Percentiles rank a stretch among this genome's conserved stretches.
These are phyloP conservation scores for Backusella mclennaniae DNA, from an alignment of 192 early-diverging fungal genomes.

Conservation along the genomic window DNA sequence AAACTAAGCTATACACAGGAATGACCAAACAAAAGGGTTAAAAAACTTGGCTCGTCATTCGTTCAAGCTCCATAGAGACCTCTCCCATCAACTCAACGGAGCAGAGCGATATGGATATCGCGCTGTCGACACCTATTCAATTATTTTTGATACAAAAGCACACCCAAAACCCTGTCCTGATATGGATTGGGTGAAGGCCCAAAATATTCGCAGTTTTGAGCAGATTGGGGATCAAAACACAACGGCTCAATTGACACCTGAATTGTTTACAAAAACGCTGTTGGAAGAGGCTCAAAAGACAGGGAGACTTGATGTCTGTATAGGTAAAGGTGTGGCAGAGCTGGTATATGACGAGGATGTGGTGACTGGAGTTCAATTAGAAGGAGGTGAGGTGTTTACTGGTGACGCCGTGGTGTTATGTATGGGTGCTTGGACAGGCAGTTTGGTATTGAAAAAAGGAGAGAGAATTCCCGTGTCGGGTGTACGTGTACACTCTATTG, in stretches of 20 bases:
- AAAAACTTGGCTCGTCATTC: conserved; percentile 28
- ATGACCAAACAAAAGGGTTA: background rate
- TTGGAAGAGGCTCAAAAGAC: conserved; percentile 30
- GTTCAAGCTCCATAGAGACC: conserved; percentile 39
- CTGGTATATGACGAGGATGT: conserved; percentile 3
- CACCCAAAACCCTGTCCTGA: background rate
- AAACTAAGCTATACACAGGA: background rate
- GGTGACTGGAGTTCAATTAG: conserved; percentile 28
- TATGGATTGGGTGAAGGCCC: conserved; percentile 21
- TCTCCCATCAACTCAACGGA: conserved; percentile 31
- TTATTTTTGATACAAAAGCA: conserved; percentile 7
- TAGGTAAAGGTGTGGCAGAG: conserved; percentile 19
- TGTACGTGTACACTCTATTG: conserved; percentile 40
- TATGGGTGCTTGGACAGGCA: conserved; percentile 46
- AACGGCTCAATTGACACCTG: conserved; percentile 44
- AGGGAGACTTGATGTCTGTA: conserved; percentile 25
- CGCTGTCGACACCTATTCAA: conserved; percentile 33
- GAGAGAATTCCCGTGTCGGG: conserved; percentile 32
- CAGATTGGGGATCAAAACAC: conserved; percentile 28
- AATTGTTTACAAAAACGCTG: conserved; percentile 36
- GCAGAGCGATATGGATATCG: conserved; percentile 44
- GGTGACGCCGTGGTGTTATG: conserved; percentile 40
- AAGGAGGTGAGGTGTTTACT: conserved; percentile 21
- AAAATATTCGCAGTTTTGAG: conserved; percentile 13
- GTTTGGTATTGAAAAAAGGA: conserved; percentile 16